Conservation (phyloP, 768 basidiomycete species). For the Mycena sanguinolenta region DNA sequence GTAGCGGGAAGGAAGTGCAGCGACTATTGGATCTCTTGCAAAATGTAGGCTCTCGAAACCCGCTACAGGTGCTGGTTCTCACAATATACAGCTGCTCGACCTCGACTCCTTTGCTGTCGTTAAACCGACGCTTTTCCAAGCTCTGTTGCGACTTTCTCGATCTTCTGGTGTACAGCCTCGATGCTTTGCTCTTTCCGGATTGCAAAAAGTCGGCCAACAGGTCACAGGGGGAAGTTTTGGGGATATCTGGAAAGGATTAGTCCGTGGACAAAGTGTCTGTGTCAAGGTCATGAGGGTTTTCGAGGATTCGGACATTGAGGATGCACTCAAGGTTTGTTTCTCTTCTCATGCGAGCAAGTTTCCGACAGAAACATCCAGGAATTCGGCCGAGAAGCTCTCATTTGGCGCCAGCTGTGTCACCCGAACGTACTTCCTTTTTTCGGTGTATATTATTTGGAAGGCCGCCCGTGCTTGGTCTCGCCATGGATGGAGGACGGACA, state of each 20-base stretch:
- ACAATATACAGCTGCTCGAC: slow-evolving; percentile 9
- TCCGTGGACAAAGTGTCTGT: too few relatives aligned
- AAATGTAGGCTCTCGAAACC: background rate
- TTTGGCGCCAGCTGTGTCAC: slow-evolving; percentile 37
- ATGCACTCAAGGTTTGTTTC: background rate
- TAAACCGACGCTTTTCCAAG: background rate
- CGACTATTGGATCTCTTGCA: slow-evolving; percentile 8
- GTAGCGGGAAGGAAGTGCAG: background rate
- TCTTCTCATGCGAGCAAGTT: background rate
- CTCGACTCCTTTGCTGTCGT: background rate
- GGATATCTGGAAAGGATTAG: slow-evolving; percentile 3
- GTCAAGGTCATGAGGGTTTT: slow-evolving; percentile 22
- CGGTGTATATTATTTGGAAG: slow-evolving; percentile 32
- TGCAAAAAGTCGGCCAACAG: background rate
- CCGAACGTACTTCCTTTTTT: slow-evolving; percentile 40
- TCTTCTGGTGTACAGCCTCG: slow-evolving; percentile 5
- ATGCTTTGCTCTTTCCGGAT: background rate
- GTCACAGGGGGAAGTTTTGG: too few relatives aligned
- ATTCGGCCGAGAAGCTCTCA: slow-evolving; percentile 36
- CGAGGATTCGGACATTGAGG: background rate
- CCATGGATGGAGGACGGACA: slow-evolving; percentile 48
- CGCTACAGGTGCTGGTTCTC: too few relatives aligned
- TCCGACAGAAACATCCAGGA: background rate
- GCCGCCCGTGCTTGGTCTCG: slow-evolving; percentile 38
- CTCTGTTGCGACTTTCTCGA: slow-evolving; percentile 4